phyloP scores from a whole-genome alignment of 2,329 filamentous ascomycete species.

The Cordyceps farinosa region DNA sequence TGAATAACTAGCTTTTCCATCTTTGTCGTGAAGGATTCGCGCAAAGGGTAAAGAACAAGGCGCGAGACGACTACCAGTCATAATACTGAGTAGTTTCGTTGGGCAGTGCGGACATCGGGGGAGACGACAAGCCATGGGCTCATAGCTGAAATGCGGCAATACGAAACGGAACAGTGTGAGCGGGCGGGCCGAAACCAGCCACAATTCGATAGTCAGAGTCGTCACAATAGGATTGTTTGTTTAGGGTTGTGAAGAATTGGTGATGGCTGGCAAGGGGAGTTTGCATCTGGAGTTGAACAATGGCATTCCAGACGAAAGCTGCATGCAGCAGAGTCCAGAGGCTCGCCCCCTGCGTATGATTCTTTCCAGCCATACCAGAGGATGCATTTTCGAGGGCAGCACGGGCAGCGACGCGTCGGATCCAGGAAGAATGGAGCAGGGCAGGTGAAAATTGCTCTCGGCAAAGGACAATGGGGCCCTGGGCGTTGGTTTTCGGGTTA shows the following conservation, averaged over 20 bases:
- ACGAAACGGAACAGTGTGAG: not conserved
- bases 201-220: not conserved
- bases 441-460: not conserved
- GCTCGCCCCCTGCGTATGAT: not conserved
- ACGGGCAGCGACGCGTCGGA: not conserved
- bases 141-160: not conserved
- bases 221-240: not conserved
- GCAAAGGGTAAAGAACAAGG: not conserved
- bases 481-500: not conserved
- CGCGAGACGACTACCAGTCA: not conserved
- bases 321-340: not conserved
- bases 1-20: not conserved
- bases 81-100: not conserved
- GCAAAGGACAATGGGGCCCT: slow-evolving; percentile 2
- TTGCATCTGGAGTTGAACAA: not conserved
- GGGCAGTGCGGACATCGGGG: not conserved
- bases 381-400: not conserved
- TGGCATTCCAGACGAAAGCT: not conserved
- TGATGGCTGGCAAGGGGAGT: not conserved
- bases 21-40: not conserved
- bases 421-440: not conserved
- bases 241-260: not conserved
- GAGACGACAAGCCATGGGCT: not conserved
- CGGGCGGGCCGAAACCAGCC: not conserved
- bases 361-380: not conserved